These are phyloP conservation scores for Xylaria sp. DNA, from an alignment of 2,329 filamentous ascomycete genomes.

Conservation along the genomic window DNA sequence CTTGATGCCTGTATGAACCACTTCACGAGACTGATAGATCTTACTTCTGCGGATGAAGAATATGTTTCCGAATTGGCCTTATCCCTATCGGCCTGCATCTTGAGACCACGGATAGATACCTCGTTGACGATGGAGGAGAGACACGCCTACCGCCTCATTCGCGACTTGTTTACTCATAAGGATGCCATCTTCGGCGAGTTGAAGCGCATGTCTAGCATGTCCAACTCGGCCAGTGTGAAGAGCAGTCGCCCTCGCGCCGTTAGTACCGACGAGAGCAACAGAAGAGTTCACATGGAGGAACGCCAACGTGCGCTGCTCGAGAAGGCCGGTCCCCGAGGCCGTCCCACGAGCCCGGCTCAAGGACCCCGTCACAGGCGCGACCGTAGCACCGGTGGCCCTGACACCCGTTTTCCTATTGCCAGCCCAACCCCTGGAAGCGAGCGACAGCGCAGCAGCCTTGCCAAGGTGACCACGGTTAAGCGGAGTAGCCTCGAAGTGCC, in stretches of 20 bases:
- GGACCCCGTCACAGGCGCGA: conserved; percentile 68
- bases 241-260: conserved; percentile 72
- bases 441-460: conserved; percentile 47
- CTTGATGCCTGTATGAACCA: conserved; percentile 97
- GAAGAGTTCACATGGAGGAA: conserved; percentile 90
- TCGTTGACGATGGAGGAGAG: conserved; percentile 93
- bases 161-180: conserved; percentile 90
- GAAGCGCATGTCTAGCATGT: conserved; percentile 76
- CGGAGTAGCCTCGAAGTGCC: conserved; percentile 79
- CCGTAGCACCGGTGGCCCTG: conserved; percentile 65
- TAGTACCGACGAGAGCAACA: conserved; percentile 92
- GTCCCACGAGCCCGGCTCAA: conserved; percentile 68
- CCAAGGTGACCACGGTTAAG: conserved; percentile 40
- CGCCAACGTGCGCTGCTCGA: conserved; percentile 75
- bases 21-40: conserved; percentile 91
- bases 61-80: conserved; percentile 73
- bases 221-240: conserved; percentile 54
- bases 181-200: conserved; percentile 92
- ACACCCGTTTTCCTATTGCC: conserved; percentile 81
- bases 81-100: conserved; percentile 73
- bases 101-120: conserved; percentile 81
- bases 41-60: conserved; percentile 89
- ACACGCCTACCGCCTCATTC: conserved; percentile 82
- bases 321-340: conserved; percentile 57
- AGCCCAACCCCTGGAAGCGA: conserved; percentile 53